Evolutionary conservation across 169 alveolate genomes (phyloP).

Genomic region (Eimeria praecox): DNA sequence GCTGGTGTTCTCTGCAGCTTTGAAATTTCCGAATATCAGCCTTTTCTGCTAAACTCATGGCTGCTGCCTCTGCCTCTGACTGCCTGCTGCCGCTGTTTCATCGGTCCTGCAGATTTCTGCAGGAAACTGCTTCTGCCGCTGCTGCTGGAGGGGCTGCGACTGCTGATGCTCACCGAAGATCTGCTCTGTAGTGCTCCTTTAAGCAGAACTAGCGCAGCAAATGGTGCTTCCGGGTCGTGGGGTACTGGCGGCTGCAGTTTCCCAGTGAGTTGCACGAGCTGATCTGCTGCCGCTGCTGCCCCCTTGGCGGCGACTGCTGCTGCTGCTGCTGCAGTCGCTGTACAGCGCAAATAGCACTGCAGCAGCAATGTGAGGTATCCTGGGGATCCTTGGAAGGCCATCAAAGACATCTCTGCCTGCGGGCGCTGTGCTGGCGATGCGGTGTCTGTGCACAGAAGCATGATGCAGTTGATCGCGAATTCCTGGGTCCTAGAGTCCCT

Average conservation of each 20-base stretch:
- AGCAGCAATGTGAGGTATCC: conserved; percentile 56
- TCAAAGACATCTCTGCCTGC: conserved; percentile 59
- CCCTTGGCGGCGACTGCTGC: conserved; percentile 56
- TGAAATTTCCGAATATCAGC: background rate
- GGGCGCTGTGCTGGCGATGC: conserved; percentile 40
- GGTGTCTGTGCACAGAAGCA: conserved; percentile 56
- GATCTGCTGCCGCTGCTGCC: conserved; percentile 59
- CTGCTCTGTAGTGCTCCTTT: conserved; percentile 63
- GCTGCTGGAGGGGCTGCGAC: background rate
- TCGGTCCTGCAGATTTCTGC: background rate
- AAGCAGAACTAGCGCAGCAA: conserved; percentile 62
- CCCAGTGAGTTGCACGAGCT: conserved; percentile 45
- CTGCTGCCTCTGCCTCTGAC: background rate
- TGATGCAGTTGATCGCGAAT: background rate
- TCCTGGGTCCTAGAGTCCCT: conserved; percentile 55
- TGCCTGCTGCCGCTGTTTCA: background rate
- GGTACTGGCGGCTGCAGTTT: conserved; percentile 31
- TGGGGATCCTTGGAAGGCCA: conserved; percentile 47
- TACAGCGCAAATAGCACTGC: conserved; percentile 59
- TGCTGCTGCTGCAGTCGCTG: conserved; percentile 32
- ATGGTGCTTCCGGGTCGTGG: conserved; percentile 57
- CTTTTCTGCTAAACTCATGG: background rate
- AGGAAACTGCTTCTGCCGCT: background rate
- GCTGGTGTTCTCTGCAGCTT: background rate
- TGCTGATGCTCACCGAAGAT: conserved; percentile 10